A percentile compares a stretch with the other conserved stretches of the same genome.
Conservation (phyloP, 2,329 filamentous ascomycete genomes). For the Exophiala sp. region DNA sequence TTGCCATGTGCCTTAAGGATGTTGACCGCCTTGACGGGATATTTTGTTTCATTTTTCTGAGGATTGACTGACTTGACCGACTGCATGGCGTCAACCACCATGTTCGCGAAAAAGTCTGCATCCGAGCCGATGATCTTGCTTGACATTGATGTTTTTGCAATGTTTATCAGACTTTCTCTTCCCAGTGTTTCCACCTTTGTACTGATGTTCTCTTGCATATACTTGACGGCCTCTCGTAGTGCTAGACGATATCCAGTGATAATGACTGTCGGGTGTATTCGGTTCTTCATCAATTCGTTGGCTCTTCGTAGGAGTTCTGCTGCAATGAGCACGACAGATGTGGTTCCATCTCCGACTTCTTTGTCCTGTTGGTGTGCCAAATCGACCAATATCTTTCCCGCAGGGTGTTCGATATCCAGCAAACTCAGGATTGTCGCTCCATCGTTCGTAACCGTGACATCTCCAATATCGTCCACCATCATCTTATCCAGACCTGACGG, state of each 20-base stretch:
- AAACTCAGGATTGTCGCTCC: conserved; percentile 94
- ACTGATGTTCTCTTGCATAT: conserved; percentile 98
- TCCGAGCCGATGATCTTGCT: conserved; percentile 97
- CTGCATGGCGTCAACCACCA: conserved; percentile 95
- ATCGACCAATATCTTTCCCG: conserved; percentile 97
- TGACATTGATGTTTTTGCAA: conserved; percentile 98
- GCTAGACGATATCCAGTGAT: conserved; percentile 97
- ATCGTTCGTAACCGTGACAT: conserved; percentile 98
- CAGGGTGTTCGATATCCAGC: conserved; percentile 95
- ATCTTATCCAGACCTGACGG: conserved; percentile 98
- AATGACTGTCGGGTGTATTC: conserved; percentile 98
- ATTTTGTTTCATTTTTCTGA: conserved; percentile 85
- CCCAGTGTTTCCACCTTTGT: conserved; percentile 91
- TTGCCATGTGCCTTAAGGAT: conserved; percentile 98
- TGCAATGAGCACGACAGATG: conserved; percentile 94
- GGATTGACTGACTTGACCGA: conserved; percentile 85
- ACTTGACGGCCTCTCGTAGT: conserved; percentile 92
- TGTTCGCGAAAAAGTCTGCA: conserved; percentile 93
- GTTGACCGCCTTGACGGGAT: conserved; percentile 98
- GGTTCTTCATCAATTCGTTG: conserved; percentile 99
- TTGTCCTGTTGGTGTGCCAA: conserved; percentile 98
- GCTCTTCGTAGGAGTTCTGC: conserved; percentile 88
- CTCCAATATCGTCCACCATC: conserved; percentile 99
- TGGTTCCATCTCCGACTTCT: conserved; percentile 97
- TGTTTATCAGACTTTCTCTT: conserved; percentile 84